Percentiles rank a stretch among this genome's conserved stretches.
These are phyloP conservation scores for Aureobasidium sp. DNA, from an alignment of 2,329 filamentous ascomycete genomes.

Conservation along the genomic window DNA sequence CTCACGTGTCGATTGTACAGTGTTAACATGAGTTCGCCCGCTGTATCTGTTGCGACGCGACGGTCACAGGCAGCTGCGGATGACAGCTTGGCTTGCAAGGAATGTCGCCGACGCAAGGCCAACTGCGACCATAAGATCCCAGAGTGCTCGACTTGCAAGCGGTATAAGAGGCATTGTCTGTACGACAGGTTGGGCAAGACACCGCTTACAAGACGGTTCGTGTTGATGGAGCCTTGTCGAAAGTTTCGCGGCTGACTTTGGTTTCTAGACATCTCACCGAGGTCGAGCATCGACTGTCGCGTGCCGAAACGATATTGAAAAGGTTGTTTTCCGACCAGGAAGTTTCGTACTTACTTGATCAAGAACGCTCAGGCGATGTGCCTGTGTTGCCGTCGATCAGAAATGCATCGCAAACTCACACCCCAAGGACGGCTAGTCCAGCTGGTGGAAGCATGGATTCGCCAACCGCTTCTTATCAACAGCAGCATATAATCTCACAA, in stretches of 20 bases:
- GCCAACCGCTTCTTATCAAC: not conserved
- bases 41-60: not conserved
- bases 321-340: slow-evolving; percentile 11
- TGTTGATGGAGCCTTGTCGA: not conserved
- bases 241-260: not conserved
- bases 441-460: not conserved
- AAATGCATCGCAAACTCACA: not conserved
- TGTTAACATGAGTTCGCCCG: slow-evolving; percentile 8
- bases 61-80: slow-evolving; percentile 11
- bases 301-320: slow-evolving; percentile 11
- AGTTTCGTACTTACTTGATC: slow-evolving; percentile 14
- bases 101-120: slow-evolving; percentile 15
- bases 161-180: slow-evolving; percentile 8
- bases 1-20: not conserved
- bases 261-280: slow-evolving; percentile 10
- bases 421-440: not conserved
- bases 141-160: slow-evolving; percentile 13
- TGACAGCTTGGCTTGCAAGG: slow-evolving; percentile 14
- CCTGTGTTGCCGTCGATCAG: not conserved
- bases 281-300: slow-evolving; percentile 12
- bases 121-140: slow-evolving; percentile 16
- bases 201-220: slow-evolving; percentile 12
- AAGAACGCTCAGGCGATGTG: slow-evolving; percentile 10
- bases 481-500: not conserved
- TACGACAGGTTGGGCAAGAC: slow-evolving; percentile 11